Evolutionary conservation across 2,329 filamentous ascomycete species (phyloP), one percentile per base, ranked within the genome.

Genomic region (Cladobotryum mycophilum): DNA sequence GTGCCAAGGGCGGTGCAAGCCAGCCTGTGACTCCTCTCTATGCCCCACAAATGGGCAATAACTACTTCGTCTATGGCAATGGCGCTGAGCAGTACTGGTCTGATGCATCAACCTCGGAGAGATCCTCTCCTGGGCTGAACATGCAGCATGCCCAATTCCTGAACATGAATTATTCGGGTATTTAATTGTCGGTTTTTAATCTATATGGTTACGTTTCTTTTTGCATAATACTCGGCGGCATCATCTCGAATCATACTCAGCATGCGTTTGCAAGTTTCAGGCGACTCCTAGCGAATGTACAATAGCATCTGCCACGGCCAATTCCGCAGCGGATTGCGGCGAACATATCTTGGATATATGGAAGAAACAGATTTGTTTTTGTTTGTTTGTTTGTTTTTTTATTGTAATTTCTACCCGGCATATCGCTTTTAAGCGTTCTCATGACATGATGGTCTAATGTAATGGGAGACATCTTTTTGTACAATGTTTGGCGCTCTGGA

Each of bases 1-100:
- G 63, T 41, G 61, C 61, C 34, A 67, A 67, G 36, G 62, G 59
- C 56, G 60, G 64, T 45, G 57, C 63, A 12, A 76, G 72, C 61
- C 72, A 78, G 51, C 73, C 76, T 9, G 65, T 72, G 14, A 78
- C 78, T 2, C 76, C 76, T 4, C 69, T 74, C 2, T 75, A 73
- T 46, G 63, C 68, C 4, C 64, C 68, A 43, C 67, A 68, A 47
- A 69, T 79, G 60, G 68, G 70, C 1, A 66, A 70, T 9, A 60
- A 65, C 9, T 76, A 74, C 45, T 71, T 70, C 47, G 67, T 62
- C 47, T 64, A 66, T 49, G 65, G 61, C 34, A 64, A 58, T 30
- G 75, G 72, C 38, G 61, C 72, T 14, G 76, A 80, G 54, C 80
- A 76, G 58, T 73, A 74, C 57, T 80, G 78, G 70, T 71, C 78